Evolutionary conservation across 805 yeast species (phyloP).

Genomic region (Saturnispora ahearnii): DNA sequence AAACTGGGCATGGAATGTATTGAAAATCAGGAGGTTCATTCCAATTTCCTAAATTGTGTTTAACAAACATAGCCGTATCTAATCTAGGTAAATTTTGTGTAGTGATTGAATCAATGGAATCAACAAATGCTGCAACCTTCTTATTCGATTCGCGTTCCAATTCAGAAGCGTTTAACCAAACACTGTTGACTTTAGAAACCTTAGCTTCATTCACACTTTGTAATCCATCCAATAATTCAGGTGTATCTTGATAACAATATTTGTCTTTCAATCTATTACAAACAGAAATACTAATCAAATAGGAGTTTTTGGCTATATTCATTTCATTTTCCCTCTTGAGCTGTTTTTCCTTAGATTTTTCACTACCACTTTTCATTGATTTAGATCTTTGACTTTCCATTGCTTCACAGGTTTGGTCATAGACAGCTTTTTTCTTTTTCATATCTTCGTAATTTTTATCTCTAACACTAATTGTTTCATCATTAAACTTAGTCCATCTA

Average conservation of each 20-base stretch:
- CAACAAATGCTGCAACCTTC: slow-evolving; percentile 37
- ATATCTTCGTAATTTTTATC: slow-evolving; percentile 47
- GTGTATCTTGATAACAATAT: slow-evolving; percentile 85
- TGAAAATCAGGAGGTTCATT: slow-evolving; percentile 77
- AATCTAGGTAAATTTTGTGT: slow-evolving; percentile 61
- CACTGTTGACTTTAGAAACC: slow-evolving; percentile 58
- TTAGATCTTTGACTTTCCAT: slow-evolving; percentile 78
- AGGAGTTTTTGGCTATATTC: slow-evolving; percentile 82
- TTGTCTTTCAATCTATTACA: slow-evolving; percentile 92
- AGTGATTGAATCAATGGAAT: slow-evolving; percentile 45
- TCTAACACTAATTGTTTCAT: slow-evolving; percentile 41
- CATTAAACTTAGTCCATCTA: slow-evolving; percentile 50
- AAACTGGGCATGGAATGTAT: slow-evolving; percentile 80
- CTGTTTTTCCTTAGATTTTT: slow-evolving; percentile 42
- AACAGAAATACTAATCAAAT: slow-evolving; percentile 68
- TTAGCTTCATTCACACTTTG: slow-evolving; percentile 80
- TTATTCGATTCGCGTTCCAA: slow-evolving; percentile 46
- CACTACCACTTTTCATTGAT: slow-evolving; percentile 47
- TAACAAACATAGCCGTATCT: slow-evolving; percentile 85
- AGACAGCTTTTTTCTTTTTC: slow-evolving; percentile 58
- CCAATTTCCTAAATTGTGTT: slow-evolving; percentile 75
- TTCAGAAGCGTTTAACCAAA: slow-evolving; percentile 52
- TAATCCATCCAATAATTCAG: slow-evolving; percentile 75
- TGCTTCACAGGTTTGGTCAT: slow-evolving; percentile 69
- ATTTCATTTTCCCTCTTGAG: slow-evolving; percentile 64